phyloP scores from a whole-genome alignment of 805 yeast species.

The Metschnikowia aberdeeniae region DNA sequence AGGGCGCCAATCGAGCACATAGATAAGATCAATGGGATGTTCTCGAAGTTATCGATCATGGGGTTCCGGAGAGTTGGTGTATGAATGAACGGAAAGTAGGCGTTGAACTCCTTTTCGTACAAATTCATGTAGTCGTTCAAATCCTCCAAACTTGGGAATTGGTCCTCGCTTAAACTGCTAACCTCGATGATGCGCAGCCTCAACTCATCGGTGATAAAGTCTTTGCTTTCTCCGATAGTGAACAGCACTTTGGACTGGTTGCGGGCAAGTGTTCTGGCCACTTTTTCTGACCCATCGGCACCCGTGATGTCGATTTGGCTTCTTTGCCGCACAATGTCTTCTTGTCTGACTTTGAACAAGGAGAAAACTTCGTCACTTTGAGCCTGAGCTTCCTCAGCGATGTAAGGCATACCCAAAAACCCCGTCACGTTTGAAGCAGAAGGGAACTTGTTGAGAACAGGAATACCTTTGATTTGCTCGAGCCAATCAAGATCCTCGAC shows the following conservation, averaged over 20 bases:
- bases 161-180: constrained; percentile 51
- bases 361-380: constrained; percentile 50
- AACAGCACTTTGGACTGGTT: constrained; percentile 14
- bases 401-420: constrained; percentile 29
- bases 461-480: constrained; percentile 63
- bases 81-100: constrained; percentile 82
- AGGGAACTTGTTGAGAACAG: constrained; percentile 57
- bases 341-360: constrained; percentile 61
- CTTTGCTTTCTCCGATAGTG: constrained; percentile 17
- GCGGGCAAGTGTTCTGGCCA: constrained; percentile 2
- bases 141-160: constrained; percentile 74
- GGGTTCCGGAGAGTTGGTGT: constrained; percentile 50
- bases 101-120: constrained; percentile 73
- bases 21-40: constrained; percentile 66
- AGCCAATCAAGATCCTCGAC: constrained; percentile 54
- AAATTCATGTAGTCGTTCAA: constrained; percentile 72
- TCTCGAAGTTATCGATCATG: constrained; percentile 38
- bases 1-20: constrained; percentile 90
- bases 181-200: constrained; percentile 49
- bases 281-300: background rate
- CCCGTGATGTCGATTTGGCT: constrained; percentile 6
- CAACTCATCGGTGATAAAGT: constrained; percentile 47
- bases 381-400: constrained; percentile 20
- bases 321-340: constrained; percentile 55
- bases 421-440: constrained; percentile 56